These are phyloP conservation scores for Pseudotsuga menziesii DNA, from an alignment of 75 land plant species.

Conservation along the genomic window DNA sequence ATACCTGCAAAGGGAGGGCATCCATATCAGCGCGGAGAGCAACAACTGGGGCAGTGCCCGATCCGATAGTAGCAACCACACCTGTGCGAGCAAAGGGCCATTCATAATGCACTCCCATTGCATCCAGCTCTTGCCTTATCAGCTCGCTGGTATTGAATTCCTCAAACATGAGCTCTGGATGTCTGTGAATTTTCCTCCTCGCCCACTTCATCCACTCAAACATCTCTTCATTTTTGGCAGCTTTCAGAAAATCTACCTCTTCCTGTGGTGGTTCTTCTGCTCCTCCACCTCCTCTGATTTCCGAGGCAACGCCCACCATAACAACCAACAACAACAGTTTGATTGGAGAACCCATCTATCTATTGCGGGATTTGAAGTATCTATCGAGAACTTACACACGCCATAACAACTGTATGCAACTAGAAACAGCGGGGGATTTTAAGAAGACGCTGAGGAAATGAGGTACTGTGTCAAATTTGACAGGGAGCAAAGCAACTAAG, in stretches of 20 bases:
- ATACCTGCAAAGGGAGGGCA: slow-evolving; percentile 76
- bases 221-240: slow-evolving; percentile 32
- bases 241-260: slow-evolving; percentile 19
- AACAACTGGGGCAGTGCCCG: slow-evolving; percentile 43
- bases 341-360: too few species aligned
- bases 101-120: slow-evolving; percentile 42
- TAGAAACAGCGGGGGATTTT: too few species aligned
- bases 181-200: slow-evolving; percentile 56
- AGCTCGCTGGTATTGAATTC: slow-evolving; percentile 61
- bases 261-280: too few species aligned
- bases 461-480: too few species aligned
- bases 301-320: too few species aligned
- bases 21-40: slow-evolving; percentile 87
- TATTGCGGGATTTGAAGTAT: too few species aligned
- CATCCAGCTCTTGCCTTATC: slow-evolving; percentile 59
- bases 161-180: slow-evolving; percentile 61
- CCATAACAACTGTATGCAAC: too few species aligned
- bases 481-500: too few species aligned
- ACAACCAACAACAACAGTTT: too few species aligned
- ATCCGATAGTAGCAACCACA: slow-evolving; percentile 59
- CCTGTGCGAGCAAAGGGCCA: slow-evolving; percentile 81
- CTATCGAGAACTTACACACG: too few species aligned
- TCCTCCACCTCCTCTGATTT: too few species aligned
- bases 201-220: slow-evolving; percentile 49
- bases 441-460: too few species aligned